Percentiles rank a stretch among this genome's conserved stretches.
phyloP scores from a whole-genome alignment of 345 rosid species.

The Murraya paniculata region DNA sequence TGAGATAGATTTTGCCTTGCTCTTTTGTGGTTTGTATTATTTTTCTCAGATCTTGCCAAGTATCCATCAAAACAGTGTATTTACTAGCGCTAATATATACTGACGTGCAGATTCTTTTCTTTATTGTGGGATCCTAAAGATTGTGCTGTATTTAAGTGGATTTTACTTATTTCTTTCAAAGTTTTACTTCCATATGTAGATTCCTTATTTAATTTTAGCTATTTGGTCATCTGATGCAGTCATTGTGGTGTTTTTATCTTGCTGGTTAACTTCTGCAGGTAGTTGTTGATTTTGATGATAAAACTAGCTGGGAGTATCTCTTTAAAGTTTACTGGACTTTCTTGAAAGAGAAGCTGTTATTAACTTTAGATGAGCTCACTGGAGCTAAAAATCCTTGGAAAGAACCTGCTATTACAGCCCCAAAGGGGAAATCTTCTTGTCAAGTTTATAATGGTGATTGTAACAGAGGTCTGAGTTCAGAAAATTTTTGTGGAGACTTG shows the following conservation, averaged over 20 bases:
- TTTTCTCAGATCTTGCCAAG: background rate
- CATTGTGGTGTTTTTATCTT: background rate
- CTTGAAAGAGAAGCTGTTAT: constrained; percentile 65
- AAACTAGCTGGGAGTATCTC: constrained; percentile 96
- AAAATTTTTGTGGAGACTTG: constrained; percentile 31
- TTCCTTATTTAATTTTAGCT: background rate
- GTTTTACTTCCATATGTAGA: background rate
- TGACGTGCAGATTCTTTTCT: background rate
- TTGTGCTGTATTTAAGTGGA: background rate
- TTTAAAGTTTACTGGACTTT: constrained; percentile 87
- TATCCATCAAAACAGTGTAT: background rate
- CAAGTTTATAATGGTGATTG: constrained; percentile 29
- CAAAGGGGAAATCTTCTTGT: constrained; percentile 27
- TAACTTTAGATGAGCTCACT: constrained; percentile 69
- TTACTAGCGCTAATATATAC: background rate
- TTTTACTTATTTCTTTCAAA: constrained; percentile 7
- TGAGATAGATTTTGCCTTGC: background rate
- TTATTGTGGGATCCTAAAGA: background rate
- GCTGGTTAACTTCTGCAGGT: constrained; percentile 46
- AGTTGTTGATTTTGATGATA: constrained; percentile 96
- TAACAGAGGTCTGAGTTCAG: constrained; percentile 29
- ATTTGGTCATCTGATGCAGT: background rate
- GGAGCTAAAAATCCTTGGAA: constrained; percentile 82
- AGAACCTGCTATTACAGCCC: constrained; percentile 33
- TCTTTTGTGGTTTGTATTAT: background rate